These are phyloP conservation scores for Atractiella rhizophila DNA, from an alignment of 768 basidiomycete species.

Conservation along the genomic window DNA sequence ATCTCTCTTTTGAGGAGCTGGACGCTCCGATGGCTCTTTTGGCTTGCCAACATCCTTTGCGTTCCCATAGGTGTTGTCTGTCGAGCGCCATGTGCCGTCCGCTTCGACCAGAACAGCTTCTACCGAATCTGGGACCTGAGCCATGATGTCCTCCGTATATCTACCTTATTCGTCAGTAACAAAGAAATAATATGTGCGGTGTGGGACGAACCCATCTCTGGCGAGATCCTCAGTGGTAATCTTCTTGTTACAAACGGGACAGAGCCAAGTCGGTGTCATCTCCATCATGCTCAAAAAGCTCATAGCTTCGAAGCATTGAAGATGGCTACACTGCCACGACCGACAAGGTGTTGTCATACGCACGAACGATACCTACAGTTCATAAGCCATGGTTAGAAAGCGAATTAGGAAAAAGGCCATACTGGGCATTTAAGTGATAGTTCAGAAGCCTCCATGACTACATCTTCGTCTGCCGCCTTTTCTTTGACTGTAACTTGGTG, in stretches of 20 bases:
- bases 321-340: slow-evolving; percentile 61
- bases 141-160: slow-evolving; percentile 66
- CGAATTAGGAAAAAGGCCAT: slow-evolving; percentile 19
- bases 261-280: slow-evolving; percentile 82
- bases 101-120: slow-evolving; percentile 87
- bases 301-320: slow-evolving; percentile 82
- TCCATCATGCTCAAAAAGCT: slow-evolving; percentile 92
- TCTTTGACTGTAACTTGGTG: too few species aligned
- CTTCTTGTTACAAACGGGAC: slow-evolving; percentile 69
- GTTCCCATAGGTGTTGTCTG: slow-evolving; percentile 62
- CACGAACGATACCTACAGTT: slow-evolving; percentile 47
- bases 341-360: slow-evolving; percentile 64
- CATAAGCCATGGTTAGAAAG: not conserved
- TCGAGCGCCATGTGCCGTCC: slow-evolving; percentile 86
- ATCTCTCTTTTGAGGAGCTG: not conserved
- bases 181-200: not conserved
- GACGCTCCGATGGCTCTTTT: not conserved
- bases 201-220: slow-evolving; percentile 50
- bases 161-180: slow-evolving; percentile 30
- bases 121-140: slow-evolving; percentile 44
- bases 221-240: slow-evolving; percentile 59
- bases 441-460: slow-evolving; percentile 72
- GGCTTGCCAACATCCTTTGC: slow-evolving; percentile 31
- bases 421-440: slow-evolving; percentile 89
- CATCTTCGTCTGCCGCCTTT: slow-evolving; percentile 28